These are phyloP conservation scores for Aspergillus indologenus DNA, from an alignment of 495 filamentous ascomycete species.

Conservation along the genomic window DNA sequence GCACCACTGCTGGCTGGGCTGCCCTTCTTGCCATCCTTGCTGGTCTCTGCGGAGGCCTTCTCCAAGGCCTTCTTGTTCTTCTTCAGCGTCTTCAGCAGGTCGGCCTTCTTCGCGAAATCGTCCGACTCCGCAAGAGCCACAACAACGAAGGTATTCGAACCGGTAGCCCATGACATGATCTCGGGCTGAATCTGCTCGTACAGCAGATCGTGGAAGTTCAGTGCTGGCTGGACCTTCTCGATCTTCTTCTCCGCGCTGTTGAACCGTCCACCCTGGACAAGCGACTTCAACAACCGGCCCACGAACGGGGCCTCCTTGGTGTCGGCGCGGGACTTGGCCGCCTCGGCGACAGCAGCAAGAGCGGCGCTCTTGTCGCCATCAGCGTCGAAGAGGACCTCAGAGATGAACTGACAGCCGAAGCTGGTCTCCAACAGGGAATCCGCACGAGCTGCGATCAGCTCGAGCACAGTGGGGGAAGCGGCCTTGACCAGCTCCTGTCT, in stretches of 20 bases:
- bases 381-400: slow-evolving; percentile 76
- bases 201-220: slow-evolving; percentile 74
- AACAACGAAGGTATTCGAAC: slow-evolving; percentile 76
- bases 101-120: slow-evolving; percentile 64
- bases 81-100: slow-evolving; percentile 62
- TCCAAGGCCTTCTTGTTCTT: slow-evolving; percentile 53
- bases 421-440: slow-evolving; percentile 64
- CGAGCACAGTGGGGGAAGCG: slow-evolving; percentile 57
- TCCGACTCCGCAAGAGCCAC: slow-evolving; percentile 75
- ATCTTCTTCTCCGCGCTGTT: slow-evolving; percentile 66
- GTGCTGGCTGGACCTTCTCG: slow-evolving; percentile 66
- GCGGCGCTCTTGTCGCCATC: slow-evolving; percentile 68
- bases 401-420: slow-evolving; percentile 83
- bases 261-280: slow-evolving; percentile 83
- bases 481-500: slow-evolving; percentile 69
- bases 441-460: slow-evolving; percentile 65
- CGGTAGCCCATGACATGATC: slow-evolving; percentile 81
- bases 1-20: slow-evolving; percentile 42
- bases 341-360: slow-evolving; percentile 65
- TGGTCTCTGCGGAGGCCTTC: slow-evolving; percentile 41
- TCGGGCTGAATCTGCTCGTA: slow-evolving; percentile 73
- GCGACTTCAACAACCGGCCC: slow-evolving; percentile 83
- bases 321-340: slow-evolving; percentile 62
- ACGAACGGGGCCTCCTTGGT: slow-evolving; percentile 56
- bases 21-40: slow-evolving; percentile 37